Evolutionary conservation across 2,329 filamentous ascomycete species (phyloP).

Genomic region (Colletotrichum plurivorum): DNA sequence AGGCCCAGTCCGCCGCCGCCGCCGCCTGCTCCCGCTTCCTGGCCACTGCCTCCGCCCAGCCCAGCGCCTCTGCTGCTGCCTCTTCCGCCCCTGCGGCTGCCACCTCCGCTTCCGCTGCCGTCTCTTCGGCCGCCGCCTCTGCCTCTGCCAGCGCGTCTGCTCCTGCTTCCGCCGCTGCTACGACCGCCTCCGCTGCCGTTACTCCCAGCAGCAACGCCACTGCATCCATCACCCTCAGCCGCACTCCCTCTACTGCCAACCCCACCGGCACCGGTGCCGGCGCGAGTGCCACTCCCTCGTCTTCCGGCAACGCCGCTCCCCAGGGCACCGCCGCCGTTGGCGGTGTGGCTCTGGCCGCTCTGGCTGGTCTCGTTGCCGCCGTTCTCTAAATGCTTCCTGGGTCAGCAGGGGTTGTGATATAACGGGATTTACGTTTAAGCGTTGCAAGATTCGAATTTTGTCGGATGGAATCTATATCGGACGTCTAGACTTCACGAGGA

Average conservation of each 20-base stretch:
- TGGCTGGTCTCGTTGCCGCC: constrained; percentile 31
- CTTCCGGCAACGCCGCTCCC: constrained; percentile 24
- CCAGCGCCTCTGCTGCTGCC: constrained; percentile 2
- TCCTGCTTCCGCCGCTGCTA: constrained; percentile 48
- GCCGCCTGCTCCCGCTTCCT: constrained; percentile 44
- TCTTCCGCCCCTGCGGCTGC: not conserved
- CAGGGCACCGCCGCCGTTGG: constrained; percentile 23
- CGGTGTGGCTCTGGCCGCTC: constrained; percentile 31
- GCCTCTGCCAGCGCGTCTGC: not conserved
- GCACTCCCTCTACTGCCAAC: constrained; percentile 3
- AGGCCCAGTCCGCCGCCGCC: constrained; percentile 50
- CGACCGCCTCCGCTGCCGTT: constrained; percentile 39
- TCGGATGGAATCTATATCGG: constrained; percentile 14
- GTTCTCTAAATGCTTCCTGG: constrained; percentile 12
- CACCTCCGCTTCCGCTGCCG: not conserved
- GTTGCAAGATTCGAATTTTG: not conserved
- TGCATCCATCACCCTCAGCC: constrained; percentile 1
- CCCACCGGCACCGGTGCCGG: constrained; percentile 23
- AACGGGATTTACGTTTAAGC: not conserved
- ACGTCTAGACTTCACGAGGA: constrained; percentile 25
- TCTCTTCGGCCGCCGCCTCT: not conserved
- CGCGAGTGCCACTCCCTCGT: constrained; percentile 13
- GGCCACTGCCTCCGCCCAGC: constrained; percentile 33
- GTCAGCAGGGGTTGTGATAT: no score
- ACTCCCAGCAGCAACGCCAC: constrained; percentile 19